Base-by-base conservation (phyloP, 169 alveolate species). In the Cryptosporidium bovis region DNA sequence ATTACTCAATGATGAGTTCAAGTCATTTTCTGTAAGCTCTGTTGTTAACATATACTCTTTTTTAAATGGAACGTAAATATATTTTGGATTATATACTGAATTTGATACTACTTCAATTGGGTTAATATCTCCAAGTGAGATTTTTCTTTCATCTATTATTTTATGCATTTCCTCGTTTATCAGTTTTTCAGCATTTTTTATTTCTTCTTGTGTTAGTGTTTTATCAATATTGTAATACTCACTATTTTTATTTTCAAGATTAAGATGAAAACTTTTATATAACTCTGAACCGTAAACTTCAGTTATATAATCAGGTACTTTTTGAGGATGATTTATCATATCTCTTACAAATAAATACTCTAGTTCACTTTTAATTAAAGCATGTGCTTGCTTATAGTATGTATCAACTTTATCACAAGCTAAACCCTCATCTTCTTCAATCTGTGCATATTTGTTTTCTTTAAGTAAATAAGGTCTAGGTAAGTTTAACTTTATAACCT, bases 21-120 rank as follows among this genome's bases (percentile, higher is more conserved):
- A 40, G 24, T 90, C 84, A 1, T 33, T 29, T 29, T 90, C 90
- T 24, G 90, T 60, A 18, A 82, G 51, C n/a, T 66, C 36, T 36
- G 71, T 83, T 36, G 84, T 60, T 44, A 33, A 50, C 48, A 64
- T 62, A 53, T 66, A 90, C 3, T 48, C 33, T 34, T 90, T 90
- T 51, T 77, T 77, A 46, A 68, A 82, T 4, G 93, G 93, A 20
- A 66, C 83, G 53, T 69, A 90, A 20, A 90, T 67, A 20, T 77
- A 77, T 50, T 77, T 77, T 3, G 87, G 87, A 77, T 62, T 18
- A 16, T 62, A 77, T 7, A 77, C 27, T 1, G 69, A 36, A 36
- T 77, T 77, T 44, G 48, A 20, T 44, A 77, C 18, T 4, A 24
- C 2, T 7, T 50, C 65, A 27, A 33, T 51, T 44, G 40, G 34